Conservation (phyloP, 352 stramenopile species). For the Globisporangium spinosum region DNA sequence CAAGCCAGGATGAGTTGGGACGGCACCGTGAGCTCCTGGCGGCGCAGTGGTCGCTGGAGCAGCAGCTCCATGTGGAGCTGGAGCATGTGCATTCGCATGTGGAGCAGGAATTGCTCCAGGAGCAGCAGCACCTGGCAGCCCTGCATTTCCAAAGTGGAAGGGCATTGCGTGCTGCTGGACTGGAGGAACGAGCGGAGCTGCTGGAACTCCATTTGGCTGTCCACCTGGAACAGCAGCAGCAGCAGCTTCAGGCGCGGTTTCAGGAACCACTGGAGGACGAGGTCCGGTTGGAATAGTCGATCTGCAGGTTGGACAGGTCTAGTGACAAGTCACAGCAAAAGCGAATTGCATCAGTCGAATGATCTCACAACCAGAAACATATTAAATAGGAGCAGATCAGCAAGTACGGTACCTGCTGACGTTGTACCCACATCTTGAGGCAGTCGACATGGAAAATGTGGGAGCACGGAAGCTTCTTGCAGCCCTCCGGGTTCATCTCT, state of each 20-base stretch:
- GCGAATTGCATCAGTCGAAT: neutral
- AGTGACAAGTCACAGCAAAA: neutral
- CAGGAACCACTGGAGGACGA: slow-evolving; percentile 35
- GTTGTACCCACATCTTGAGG: slow-evolving; percentile 98
- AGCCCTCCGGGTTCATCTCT: slow-evolving; percentile 85
- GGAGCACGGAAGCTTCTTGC: slow-evolving; percentile 96
- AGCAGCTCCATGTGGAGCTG: slow-evolving; percentile 11
- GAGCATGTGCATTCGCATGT: neutral
- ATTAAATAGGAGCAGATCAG: neutral
- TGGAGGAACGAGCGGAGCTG: slow-evolving; percentile 10
- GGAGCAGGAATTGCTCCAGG: slow-evolving; percentile 1
- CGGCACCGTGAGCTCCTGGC: slow-evolving; percentile 2
- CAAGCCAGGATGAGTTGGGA: slow-evolving; percentile 11
- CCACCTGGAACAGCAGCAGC: slow-evolving; percentile 23
- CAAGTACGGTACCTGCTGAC: slow-evolving; percentile 86
- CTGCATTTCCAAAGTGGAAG: slow-evolving; percentile 26
- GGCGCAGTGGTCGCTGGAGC: slow-evolving; percentile 19
- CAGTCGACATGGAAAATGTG: slow-evolving; percentile 98
- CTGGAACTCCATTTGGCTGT: slow-evolving; percentile 7
- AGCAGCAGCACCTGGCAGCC: slow-evolving; percentile 13
- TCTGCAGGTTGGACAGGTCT: slow-evolving; percentile 95
- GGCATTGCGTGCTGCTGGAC: slow-evolving; percentile 15
- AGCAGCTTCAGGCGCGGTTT: slow-evolving; percentile 23
- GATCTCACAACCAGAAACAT: neutral
- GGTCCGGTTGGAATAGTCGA: slow-evolving; percentile 89